A percentile compares a stretch with the other conserved stretches of the same genome.
Evolutionary conservation across 306 rosid genomes (phyloP).

Genomic region (Rosa multiflora): DNA sequence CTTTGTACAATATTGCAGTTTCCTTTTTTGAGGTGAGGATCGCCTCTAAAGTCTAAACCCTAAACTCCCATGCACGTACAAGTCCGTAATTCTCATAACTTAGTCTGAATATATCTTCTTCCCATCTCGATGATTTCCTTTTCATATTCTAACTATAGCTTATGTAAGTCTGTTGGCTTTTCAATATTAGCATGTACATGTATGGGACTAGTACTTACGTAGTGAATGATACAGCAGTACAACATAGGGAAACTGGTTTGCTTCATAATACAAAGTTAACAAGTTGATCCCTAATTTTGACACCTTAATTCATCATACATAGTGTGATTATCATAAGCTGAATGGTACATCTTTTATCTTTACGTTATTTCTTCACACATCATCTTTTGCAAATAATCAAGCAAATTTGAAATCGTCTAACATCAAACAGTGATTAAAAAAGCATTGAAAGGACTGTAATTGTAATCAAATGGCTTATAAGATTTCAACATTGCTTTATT

Average conservation of each 20-base stretch:
- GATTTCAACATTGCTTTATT: too few relatives aligned
- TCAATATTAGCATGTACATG: background rate
- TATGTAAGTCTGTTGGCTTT: background rate
- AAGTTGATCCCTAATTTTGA: background rate
- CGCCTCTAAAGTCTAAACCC: slow-evolving; percentile 4
- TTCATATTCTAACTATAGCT: background rate
- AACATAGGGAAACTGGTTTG: background rate
- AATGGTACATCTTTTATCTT: too few relatives aligned
- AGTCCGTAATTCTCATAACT: slow-evolving; percentile 1
- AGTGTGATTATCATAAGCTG: too few relatives aligned
- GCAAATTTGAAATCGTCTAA: too few relatives aligned
- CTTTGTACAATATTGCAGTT: slow-evolving; percentile 49
- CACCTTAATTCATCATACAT: background rate
- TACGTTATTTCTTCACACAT: too few relatives aligned
- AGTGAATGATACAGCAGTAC: background rate
- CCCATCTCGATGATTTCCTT: background rate
- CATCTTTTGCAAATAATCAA: too few relatives aligned
- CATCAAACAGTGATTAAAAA: too few relatives aligned
- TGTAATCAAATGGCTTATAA: too few relatives aligned
- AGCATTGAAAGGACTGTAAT: too few relatives aligned
- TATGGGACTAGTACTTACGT: background rate
- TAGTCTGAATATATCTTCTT: background rate
- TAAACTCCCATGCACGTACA: background rate
- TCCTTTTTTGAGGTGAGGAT: slow-evolving; percentile 92
- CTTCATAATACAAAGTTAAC: background rate